A percentile compares a stretch with the other conserved stretches of the same genome.
These are phyloP conservation scores for Halophytophthora polymorphica DNA, from an alignment of 352 stramenopile species.

Conservation along the genomic window DNA sequence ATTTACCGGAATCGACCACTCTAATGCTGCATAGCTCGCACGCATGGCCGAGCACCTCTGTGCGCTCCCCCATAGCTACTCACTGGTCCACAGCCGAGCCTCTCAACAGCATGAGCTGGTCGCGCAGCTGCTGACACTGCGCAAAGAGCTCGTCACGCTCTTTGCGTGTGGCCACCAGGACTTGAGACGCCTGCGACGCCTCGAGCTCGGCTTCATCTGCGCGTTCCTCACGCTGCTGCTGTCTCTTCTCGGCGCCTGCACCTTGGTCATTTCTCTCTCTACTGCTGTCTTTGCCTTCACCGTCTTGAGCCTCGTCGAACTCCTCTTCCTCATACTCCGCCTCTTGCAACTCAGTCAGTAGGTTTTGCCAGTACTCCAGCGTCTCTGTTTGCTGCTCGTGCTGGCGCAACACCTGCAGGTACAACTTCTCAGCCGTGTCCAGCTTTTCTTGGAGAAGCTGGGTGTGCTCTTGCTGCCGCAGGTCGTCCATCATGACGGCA, in stretches of 20 bases:
- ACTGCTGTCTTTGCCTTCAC: conserved; percentile 3
- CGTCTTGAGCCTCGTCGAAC: conserved; percentile 25
- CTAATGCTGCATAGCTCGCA: too few species aligned
- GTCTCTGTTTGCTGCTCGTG: conserved; percentile 61
- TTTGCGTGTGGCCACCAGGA: conserved; percentile 32
- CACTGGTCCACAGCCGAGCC: not conserved
- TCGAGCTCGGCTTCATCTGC: conserved; percentile 22
- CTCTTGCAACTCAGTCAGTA: conserved; percentile 52
- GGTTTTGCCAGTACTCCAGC: conserved; percentile 57
- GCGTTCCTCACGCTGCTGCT: conserved; percentile 13
- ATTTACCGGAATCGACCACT: too few species aligned
- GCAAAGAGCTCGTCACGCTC: conserved; percentile 62
- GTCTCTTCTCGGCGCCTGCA: conserved; percentile 9
- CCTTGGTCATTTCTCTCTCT: conserved; percentile 12
- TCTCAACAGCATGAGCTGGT: conserved; percentile 37
- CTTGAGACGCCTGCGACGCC: conserved; percentile 27
- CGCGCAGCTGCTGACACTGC: conserved; percentile 55
- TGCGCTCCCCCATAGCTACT: too few species aligned
- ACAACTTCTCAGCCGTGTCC: conserved; percentile 67
- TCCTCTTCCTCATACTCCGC: conserved; percentile 24
- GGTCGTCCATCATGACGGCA: conserved; percentile 20
- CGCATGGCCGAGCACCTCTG: too few species aligned
- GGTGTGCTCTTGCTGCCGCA: conserved; percentile 34
- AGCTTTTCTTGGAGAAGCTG: conserved; percentile 59
- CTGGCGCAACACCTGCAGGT: conserved; percentile 67